These are phyloP conservation scores for Globisporangium nodosum DNA, from an alignment of 352 stramenopile species.

Conservation along the genomic window DNA sequence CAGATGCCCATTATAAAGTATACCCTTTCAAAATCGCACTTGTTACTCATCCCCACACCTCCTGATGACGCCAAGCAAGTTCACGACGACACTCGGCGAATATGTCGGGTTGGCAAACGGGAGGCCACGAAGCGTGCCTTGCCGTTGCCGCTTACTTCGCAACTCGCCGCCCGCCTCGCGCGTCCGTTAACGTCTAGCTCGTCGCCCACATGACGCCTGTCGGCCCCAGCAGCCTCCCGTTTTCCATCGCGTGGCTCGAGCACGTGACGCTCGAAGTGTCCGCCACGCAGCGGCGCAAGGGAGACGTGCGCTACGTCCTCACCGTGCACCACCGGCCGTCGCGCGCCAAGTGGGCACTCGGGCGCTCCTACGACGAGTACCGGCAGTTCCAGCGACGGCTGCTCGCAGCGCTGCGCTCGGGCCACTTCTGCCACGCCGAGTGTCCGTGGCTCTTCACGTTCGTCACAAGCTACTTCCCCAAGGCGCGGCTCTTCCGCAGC, in stretches of 20 bases:
- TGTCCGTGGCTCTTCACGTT: conserved; percentile 48
- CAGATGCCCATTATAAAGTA: too few species aligned
- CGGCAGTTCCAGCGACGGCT: conserved; percentile 25
- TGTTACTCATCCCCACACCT: too few species aligned
- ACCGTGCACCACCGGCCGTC: conserved; percentile 9
- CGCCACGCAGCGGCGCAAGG: conserved; percentile 3
- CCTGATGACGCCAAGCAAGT: too few species aligned
- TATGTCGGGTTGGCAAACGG: too few species aligned
- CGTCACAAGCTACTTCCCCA: conserved; percentile 42
- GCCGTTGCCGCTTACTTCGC: too few species aligned
- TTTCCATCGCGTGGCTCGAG: conserved; percentile 6
- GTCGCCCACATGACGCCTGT: background rate
- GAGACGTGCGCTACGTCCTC: conserved; percentile 9
- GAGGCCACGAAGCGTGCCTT: too few species aligned
- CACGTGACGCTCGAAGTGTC: conserved; percentile 5
- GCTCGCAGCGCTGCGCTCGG: conserved; percentile 18
- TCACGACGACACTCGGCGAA: too few species aligned
- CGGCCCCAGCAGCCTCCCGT: background rate
- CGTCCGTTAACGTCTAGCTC: background rate
- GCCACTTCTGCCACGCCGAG: conserved; percentile 45
- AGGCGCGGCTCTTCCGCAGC: conserved; percentile 25
- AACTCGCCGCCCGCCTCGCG: too few species aligned
- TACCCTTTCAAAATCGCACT: too few species aligned
- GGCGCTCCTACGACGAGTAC: conserved; percentile 17
- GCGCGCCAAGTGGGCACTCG: conserved; percentile 2